These are phyloP conservation scores for Elongisporangium prolatum DNA, from an alignment of 352 stramenopile species.

Conservation along the genomic window DNA sequence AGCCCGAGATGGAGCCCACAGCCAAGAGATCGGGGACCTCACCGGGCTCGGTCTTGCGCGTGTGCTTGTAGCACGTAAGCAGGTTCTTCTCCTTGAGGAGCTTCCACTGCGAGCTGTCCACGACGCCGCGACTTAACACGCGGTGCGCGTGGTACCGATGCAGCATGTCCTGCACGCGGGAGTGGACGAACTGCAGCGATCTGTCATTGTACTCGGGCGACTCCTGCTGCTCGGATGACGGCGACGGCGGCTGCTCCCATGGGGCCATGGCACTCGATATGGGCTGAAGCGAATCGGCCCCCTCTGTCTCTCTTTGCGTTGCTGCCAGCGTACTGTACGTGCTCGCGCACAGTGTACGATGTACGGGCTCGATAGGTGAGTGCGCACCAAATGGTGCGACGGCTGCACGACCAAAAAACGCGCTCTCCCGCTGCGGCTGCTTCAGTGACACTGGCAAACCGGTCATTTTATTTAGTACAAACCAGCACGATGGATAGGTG, in stretches of 20 bases:
- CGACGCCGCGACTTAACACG: constrained; percentile 14
- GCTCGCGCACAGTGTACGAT: background rate
- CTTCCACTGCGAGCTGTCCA: constrained; percentile 44
- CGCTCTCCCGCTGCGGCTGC: background rate
- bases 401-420: background rate
- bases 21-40: constrained; percentile 37
- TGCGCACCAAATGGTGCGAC: background rate
- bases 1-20: constrained; percentile 25
- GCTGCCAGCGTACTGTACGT: background rate
- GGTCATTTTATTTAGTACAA: background rate
- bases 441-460: background rate
- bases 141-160: constrained; percentile 37
- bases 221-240: background rate
- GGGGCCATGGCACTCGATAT: background rate
- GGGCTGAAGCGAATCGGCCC: background rate
- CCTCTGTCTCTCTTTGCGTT: background rate
- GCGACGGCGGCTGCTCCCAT: background rate
- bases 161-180: constrained; percentile 26
- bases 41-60: constrained; percentile 7
- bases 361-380: background rate
- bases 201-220: constrained; percentile 19
- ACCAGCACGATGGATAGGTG: background rate
- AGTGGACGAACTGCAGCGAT: constrained; percentile 26
- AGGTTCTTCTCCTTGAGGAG: constrained; percentile 32
- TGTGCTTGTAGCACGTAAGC: constrained; percentile 35